Conservation (phyloP, 2,329 filamentous ascomycete species). For the Aspergillus versicolor region DNA sequence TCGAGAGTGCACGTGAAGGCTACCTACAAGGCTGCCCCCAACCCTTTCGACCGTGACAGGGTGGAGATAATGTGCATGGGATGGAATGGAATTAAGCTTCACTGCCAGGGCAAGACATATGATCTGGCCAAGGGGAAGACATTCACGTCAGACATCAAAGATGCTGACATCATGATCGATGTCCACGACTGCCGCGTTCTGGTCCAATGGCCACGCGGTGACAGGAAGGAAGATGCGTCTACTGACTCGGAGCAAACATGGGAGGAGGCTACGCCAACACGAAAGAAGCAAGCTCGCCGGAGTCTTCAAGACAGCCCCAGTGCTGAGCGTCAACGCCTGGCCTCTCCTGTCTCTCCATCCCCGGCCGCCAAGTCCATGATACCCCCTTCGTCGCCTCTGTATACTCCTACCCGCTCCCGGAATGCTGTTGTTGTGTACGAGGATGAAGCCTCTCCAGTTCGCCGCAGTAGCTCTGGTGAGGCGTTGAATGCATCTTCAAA, state of each 20-base stretch:
- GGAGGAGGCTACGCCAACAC: constrained; percentile 55
- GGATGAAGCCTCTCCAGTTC: constrained; percentile 62
- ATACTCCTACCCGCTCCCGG: constrained; percentile 46
- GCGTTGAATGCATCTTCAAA: constrained; percentile 32
- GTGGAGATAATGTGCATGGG: constrained; percentile 89
- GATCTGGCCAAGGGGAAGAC: constrained; percentile 84
- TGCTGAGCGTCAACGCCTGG: constrained; percentile 62
- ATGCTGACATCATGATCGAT: constrained; percentile 89
- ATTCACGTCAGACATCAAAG: constrained; percentile 85
- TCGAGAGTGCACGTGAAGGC: constrained; percentile 92
- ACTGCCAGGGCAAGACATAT: constrained; percentile 84
- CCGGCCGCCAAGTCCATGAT: constrained; percentile 52
- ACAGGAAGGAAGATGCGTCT: constrained; percentile 54
- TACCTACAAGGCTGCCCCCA: constrained; percentile 70
- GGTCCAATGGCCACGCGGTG: constrained; percentile 74
- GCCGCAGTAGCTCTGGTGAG: constrained; percentile 30
- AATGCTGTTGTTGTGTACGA: constrained; percentile 66
- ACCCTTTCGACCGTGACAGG: constrained; percentile 68
- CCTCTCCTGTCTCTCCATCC: constrained; percentile 75
- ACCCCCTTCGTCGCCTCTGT: constrained; percentile 41
- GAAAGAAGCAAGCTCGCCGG: constrained; percentile 28
- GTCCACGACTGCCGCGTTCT: constrained; percentile 90
- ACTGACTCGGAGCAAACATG: constrained; percentile 67
- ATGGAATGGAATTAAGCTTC: constrained; percentile 93
- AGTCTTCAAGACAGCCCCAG: constrained; percentile 46